These are phyloP conservation scores for Diversispora eburnea DNA, from an alignment of 192 early-diverging fungal genomes.

Conservation along the genomic window DNA sequence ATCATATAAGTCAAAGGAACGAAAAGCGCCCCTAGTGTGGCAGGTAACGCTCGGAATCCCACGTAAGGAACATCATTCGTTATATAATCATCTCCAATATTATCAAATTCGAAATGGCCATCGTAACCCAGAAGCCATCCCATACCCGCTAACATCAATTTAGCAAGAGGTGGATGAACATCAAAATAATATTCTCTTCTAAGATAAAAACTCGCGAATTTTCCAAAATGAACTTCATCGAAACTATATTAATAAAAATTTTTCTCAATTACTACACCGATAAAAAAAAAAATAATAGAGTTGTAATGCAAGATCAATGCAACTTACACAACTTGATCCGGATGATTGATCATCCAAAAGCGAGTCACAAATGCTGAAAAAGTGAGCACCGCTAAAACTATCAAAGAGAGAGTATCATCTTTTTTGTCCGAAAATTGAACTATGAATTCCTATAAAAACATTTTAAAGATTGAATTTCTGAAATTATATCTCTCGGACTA, in stretches of 20 bases:
- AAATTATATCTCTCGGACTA: not conserved
- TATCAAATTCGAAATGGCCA: slow-evolving; percentile 91
- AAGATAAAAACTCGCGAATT: slow-evolving; percentile 93
- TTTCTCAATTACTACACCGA: not conserved
- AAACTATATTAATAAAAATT: slow-evolving; percentile 54
- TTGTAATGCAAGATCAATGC: not conserved
- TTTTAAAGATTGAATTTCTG: not conserved
- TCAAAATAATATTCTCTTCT: slow-evolving; percentile 91
- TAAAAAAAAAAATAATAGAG: slow-evolving; percentile 3
- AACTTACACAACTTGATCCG: slow-evolving; percentile 70
- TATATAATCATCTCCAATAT: slow-evolving; percentile 90
- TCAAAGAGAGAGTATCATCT: not conserved
- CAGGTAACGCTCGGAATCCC: slow-evolving; percentile 74
- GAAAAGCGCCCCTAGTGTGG: slow-evolving; percentile 71
- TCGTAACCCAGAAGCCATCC: slow-evolving; percentile 90
- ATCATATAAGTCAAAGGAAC: slow-evolving; percentile 78
- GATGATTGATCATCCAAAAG: slow-evolving; percentile 67
- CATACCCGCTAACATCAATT: slow-evolving; percentile 80
- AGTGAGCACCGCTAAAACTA: slow-evolving; percentile 34
- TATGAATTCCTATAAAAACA: not conserved
- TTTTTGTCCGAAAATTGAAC: not conserved
- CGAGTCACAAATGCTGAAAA: slow-evolving; percentile 56
- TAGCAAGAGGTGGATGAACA: slow-evolving; percentile 95
- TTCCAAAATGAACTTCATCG: slow-evolving; percentile 99
- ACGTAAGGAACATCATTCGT: slow-evolving; percentile 88